Base-by-base conservation (phyloP, 495 filamentous ascomycete genomes). In the Pseudevernia furfuracea region DNA sequence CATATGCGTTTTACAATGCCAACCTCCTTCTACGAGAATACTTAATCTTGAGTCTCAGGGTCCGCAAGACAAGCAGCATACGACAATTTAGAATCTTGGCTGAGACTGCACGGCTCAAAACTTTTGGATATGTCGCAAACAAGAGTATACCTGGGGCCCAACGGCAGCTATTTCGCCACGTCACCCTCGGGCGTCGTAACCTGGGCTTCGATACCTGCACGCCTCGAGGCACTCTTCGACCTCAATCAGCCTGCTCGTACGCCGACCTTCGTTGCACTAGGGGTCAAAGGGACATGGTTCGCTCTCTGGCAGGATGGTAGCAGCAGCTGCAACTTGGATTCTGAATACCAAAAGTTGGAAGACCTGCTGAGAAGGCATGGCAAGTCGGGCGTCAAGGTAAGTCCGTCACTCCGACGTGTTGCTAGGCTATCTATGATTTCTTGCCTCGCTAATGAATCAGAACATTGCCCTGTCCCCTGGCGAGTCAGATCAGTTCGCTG, bases 361-460 rank as follows among this genome's bases (percentile, higher is more conserved):
- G 14, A 12, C 12, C 38, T 53, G 21, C 60, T 41, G 23, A 62
- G 48, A 38, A 62, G 38, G 36, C 21, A 62, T 43, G 48, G 46
- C 36, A 62, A 52, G 25, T n/a, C 21, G 11, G 44, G 59, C 37
- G 19, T 61, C 48, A 36, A 52, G 25, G 59, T 52, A 61, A 25
- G 44, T 9, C 1, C 28, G 9, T 19, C 12, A 19, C 7, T 61
- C 21, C 7, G 3, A n/a, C 15, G 4, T 36, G 4, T 38, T 58
- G 2, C 17, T 32, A 15, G 21, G 43, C 4, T 53, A 21, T 6
- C 5, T 39, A 17, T 23, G 28, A 14, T 4, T 17, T 14, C 1
- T 62, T n/a, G 43, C 7, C 34, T 23, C 5, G 32, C 17, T 39
- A 5, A 23, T 5, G 8, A 1, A 52, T 19, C 28, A 61, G 32